Base-by-base conservation (phyloP, 2,329 filamentous ascomycete genomes). In the Corynespora cassiicola region DNA sequence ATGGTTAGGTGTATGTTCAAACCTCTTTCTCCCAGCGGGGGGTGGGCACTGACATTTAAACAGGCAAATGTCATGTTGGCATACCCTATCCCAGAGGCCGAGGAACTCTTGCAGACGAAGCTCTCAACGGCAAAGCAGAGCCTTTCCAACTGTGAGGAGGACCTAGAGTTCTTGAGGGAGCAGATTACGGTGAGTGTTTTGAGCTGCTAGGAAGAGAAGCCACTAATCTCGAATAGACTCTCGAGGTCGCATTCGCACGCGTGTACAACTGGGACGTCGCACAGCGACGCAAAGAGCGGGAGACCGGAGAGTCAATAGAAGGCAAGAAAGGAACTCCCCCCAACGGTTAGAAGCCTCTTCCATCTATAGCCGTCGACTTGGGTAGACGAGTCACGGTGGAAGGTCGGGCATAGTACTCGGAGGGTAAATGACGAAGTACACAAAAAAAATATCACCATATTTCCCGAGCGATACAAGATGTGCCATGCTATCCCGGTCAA, bases 241-340 rank as follows among this genome's bases (percentile, higher is more conserved):
- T 99, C 76, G 94, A 99, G 71, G 94, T 99, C 21, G 94, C 94
- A 4, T 90, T 92, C 25, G 94, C 94, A 15, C 81, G 94, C 50
- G 91, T 99, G n/a, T 97, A 99, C 72, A 99, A 99, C 71, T 97
- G 94, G 92, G 94, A 99, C 62, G 90, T 99, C 4, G 89, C 92
- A 27, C 88, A 96, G 75, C 89, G 95, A 72, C 80, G 94, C 56
- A 96, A 96, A 76, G 90, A 96, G 45, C 94, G 90, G 69, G 84
- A 86, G 24, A 54, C 47, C 7, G 65, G 60, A 11, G 73, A 77
- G 25, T 73, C 71, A 31, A 71, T 74, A 65, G 69, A 69, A 35
- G 69, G 69, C 39, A 65, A 59, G 45, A 66, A 69, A 39, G 50
- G 52, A 10, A 44, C 39, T 5, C 52, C 52, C 16, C 47, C 50